Percentiles rank a stretch among this genome's conserved stretches.
Conservation (phyloP, 192 early-diverging fungal genomes). For the Pilaira anomala region DNA sequence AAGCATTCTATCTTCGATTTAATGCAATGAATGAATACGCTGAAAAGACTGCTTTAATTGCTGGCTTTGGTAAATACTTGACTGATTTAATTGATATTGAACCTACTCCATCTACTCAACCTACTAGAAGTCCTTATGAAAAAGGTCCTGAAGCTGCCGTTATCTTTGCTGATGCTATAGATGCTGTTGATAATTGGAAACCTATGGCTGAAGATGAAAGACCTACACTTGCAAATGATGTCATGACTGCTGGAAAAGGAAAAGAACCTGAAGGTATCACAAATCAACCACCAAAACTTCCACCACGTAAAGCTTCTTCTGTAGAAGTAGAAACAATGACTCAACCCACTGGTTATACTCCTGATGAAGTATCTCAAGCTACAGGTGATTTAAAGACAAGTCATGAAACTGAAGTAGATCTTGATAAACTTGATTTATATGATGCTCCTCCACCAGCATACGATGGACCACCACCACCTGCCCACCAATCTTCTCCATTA, state of each 20-base stretch:
- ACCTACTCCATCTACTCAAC: slow-evolving; percentile 24
- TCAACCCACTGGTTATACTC: slow-evolving; percentile 5
- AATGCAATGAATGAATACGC: slow-evolving; percentile 37
- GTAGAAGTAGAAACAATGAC: background rate
- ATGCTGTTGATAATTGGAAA: slow-evolving; percentile 34
- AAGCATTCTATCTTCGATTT: slow-evolving; percentile 41
- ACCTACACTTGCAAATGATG: slow-evolving; percentile 27
- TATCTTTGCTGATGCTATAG: slow-evolving; percentile 32
- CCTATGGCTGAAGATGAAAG: slow-evolving; percentile 30
- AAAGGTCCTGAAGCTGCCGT: slow-evolving; percentile 27
- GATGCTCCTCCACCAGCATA: slow-evolving; percentile 17
- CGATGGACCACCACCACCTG: background rate
- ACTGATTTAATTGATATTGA: slow-evolving; percentile 32
- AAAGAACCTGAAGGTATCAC: background rate
- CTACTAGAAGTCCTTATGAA: slow-evolving; percentile 20
- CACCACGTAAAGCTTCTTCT: background rate
- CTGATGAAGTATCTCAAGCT: background rate
- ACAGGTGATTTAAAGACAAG: slow-evolving; percentile 3
- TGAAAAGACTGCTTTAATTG: slow-evolving; percentile 34
- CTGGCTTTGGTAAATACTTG: slow-evolving; percentile 41
- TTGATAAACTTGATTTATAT: slow-evolving; percentile 2
- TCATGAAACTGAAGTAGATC: slow-evolving; percentile 3
- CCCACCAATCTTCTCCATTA: background rate
- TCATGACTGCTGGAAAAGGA: background rate
- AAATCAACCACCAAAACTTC: background rate